These are phyloP conservation scores for Phytophthora quininea DNA, from an alignment of 352 stramenopile species.

Conservation along the genomic window DNA sequence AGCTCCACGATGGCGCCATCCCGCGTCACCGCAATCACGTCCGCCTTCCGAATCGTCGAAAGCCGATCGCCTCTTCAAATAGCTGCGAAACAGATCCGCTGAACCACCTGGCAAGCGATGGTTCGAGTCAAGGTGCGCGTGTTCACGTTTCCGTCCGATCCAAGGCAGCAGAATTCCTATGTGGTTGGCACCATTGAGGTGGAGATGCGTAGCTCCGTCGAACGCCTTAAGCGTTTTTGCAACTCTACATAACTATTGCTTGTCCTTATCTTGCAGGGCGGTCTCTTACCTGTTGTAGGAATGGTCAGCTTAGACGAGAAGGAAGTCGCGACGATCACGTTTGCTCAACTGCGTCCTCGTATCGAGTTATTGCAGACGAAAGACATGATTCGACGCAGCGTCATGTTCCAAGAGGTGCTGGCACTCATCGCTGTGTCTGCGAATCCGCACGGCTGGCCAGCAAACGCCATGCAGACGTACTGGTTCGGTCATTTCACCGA, in stretches of 20 bases:
- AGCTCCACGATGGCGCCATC: constrained; percentile 82
- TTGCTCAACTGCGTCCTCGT: constrained; percentile 61
- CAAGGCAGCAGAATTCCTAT: constrained; percentile 76
- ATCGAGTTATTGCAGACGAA: constrained; percentile 73
- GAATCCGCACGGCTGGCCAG: constrained; percentile 71
- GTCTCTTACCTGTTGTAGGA: constrained; percentile 64
- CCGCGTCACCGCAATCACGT: constrained; percentile 61
- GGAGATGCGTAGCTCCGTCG: background rate
- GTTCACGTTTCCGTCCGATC: constrained; percentile 77
- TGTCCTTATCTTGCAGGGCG: constrained; percentile 38
- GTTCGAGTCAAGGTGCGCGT: constrained; percentile 70
- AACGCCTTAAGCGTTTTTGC: too few relatives aligned
- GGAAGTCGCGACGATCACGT: constrained; percentile 61
- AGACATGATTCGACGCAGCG: constrained; percentile 67
- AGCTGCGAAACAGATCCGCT: background rate
- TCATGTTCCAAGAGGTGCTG: constrained; percentile 82
- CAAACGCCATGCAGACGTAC: constrained; percentile 74
- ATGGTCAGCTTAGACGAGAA: constrained; percentile 68
- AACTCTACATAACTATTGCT: too few relatives aligned
- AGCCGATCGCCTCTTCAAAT: background rate
- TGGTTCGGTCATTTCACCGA: constrained; percentile 74
- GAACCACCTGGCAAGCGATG: constrained; percentile 9
- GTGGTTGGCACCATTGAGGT: constrained; percentile 76
- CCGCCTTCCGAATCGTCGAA: constrained; percentile 80
- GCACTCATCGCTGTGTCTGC: constrained; percentile 58